phyloP scores from a whole-genome alignment of 2,329 filamentous ascomycete genomes.

The Neurospora sp. region DNA sequence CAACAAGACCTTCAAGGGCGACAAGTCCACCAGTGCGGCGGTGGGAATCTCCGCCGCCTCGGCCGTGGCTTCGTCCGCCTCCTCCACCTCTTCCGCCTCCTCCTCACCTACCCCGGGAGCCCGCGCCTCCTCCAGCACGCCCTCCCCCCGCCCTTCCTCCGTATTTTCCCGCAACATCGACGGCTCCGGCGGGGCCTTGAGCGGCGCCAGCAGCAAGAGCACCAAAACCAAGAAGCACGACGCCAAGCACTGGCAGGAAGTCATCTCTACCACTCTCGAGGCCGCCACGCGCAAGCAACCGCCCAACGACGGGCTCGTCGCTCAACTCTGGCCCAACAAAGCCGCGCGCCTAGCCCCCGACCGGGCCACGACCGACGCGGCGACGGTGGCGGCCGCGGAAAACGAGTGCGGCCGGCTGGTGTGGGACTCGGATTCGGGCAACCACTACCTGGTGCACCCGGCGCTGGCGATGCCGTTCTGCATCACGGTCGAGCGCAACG shows the following conservation, averaged over 20 bases:
- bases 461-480: constrained; percentile 54
- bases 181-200: neutral
- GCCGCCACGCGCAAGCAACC: constrained; percentile 41
- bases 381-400: constrained; percentile 52
- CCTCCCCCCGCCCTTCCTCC: constrained; percentile 15
- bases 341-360: constrained; percentile 55
- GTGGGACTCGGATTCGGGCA: constrained; percentile 54
- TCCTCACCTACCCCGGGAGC: neutral
- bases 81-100: constrained; percentile 13
- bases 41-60: constrained; percentile 5
- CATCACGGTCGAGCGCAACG: constrained; percentile 46
- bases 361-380: constrained; percentile 42
- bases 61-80: constrained; percentile 25
- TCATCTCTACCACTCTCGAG: constrained; percentile 48
- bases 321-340: constrained; percentile 56
- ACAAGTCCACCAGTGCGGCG: constrained; percentile 23
- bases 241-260: constrained; percentile 46
- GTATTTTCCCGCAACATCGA: neutral
- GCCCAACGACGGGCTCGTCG: constrained; percentile 54
- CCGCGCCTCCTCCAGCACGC: constrained; percentile 17
- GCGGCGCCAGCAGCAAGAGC: constrained; percentile 16
- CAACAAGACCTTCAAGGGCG: constrained; percentile 42
- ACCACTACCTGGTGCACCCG: constrained; percentile 54
- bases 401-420: constrained; percentile 60
- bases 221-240: constrained; percentile 27